Conservation (phyloP, 306 rosid species). For the Rosa lucieae region DNA sequence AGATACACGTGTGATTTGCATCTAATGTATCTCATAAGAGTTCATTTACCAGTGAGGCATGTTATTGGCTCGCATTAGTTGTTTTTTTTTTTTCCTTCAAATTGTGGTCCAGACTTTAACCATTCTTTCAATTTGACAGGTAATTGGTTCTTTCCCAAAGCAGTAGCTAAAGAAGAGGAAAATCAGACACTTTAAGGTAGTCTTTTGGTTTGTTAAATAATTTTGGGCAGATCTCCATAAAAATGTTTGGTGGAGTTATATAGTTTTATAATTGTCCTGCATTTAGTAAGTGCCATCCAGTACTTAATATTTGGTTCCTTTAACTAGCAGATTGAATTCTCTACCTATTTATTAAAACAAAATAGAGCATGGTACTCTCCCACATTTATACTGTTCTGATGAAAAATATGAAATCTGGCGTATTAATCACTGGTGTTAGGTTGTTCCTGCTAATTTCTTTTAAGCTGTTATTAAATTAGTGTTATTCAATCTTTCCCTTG, state of each 20-base stretch:
- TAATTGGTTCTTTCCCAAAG: conserved; percentile 39
- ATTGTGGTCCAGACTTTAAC: not conserved
- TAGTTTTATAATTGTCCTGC: no score
- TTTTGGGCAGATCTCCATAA: not conserved
- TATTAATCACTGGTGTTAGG: not conserved
- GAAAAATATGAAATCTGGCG: not conserved
- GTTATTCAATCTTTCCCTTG: not conserved
- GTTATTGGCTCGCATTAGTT: not conserved
- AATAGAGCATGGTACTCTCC: not conserved
- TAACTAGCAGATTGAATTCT: not conserved
- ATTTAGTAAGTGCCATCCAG: no score
- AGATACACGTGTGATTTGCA: no score
- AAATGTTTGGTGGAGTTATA: not conserved
- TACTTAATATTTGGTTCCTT: not conserved
- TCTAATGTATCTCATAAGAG: no score
- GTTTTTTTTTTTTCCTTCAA: not conserved
- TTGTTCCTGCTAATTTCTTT: not conserved
- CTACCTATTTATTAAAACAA: no score
- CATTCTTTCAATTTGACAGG: conserved; percentile 42
- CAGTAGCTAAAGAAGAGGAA: conserved; percentile 1
- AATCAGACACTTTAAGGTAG: conserved; percentile 38
- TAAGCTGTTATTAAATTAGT: not conserved
- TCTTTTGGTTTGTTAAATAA: not conserved
- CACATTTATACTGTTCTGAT: not conserved
- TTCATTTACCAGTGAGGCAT: not conserved